Evolutionary conservation across 148 eudicot genomes (phyloP).

Genomic region (Euryodendron excelsum): DNA sequence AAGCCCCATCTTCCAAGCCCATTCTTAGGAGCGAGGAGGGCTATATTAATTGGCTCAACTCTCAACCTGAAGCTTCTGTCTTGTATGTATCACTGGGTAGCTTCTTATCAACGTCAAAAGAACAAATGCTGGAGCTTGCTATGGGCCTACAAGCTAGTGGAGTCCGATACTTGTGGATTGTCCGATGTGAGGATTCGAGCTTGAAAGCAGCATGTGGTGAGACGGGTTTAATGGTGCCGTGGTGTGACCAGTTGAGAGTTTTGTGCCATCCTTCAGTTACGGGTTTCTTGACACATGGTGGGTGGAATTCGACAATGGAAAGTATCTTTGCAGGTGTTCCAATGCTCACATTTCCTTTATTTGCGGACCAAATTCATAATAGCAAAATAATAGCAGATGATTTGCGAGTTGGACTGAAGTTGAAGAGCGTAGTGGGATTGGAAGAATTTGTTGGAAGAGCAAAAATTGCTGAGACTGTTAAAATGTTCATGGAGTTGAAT

Average conservation of each 20-base stretch:
- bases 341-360: neutral
- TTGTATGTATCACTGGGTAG: neutral
- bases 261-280: neutral
- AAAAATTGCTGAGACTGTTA: neutral
- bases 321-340: neutral
- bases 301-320: neutral
- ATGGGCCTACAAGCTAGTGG: neutral
- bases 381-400: neutral
- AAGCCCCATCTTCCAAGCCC: neutral
- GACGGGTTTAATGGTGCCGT: neutral
- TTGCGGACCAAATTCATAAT: neutral
- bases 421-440: neutral
- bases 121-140: neutral
- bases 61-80: neutral
- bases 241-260: neutral
- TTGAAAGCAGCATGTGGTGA: neutral
- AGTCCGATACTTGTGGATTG: neutral
- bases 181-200: neutral
- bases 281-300: no score
- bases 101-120: neutral
- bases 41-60: constrained; percentile 12
- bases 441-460: neutral
- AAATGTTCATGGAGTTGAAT: constrained; percentile 5
- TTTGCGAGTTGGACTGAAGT: no score
- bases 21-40: no score